Evolutionary conservation across 1,284 basidiomycete species (phyloP), one percentile per base, ranked within the genome.

Genomic region (Meira miltonrushii): DNA sequence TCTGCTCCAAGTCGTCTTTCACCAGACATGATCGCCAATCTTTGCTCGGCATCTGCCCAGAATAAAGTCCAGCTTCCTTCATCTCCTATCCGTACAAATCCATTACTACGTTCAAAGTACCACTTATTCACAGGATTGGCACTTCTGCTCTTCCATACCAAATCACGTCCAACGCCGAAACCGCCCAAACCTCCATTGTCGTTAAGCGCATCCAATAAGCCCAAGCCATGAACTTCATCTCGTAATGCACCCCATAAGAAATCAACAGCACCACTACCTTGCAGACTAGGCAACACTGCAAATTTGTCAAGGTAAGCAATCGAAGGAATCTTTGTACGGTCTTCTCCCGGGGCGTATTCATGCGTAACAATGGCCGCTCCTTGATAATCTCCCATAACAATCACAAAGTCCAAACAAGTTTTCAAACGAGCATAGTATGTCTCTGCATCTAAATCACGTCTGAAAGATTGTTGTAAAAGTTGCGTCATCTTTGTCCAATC

Each of bases 281-380:
- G 95, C 78, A 97, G 85, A 60, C 83, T 86, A 0, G 95, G 95
- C 47, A 94, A 82, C 43, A 99, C 92, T 13, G 93, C 94, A 79
- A 99, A 99, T 80, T 99, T 99, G 84, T 99, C 95, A 54, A 99
- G 84, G 79, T 99, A 99, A 13, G 90, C 87, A 62, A 98, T 88
- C 0, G 80, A 71, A 23, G 68, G 61, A 2, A 57, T 64, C 1
- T 39, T 39, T 6, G 50, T 40, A 1, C 58, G 55, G 21, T 64
- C 67, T 21, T 75, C 69, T 41, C 66, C 67, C 0, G 70, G 63
- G 28, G 68, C 65, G 33, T 78, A 81, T 78, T 98, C 94, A 64
- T 85, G 86, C 15, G 95, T 99, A 57, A 96, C 92, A 67, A 99
- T 86, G 3, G 94, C 95, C 2, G 91, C 90, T 48, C 92, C 95